Evolutionary conservation across 164 flowering plant species (phyloP).

Genomic region (Saururus chinensis): DNA sequence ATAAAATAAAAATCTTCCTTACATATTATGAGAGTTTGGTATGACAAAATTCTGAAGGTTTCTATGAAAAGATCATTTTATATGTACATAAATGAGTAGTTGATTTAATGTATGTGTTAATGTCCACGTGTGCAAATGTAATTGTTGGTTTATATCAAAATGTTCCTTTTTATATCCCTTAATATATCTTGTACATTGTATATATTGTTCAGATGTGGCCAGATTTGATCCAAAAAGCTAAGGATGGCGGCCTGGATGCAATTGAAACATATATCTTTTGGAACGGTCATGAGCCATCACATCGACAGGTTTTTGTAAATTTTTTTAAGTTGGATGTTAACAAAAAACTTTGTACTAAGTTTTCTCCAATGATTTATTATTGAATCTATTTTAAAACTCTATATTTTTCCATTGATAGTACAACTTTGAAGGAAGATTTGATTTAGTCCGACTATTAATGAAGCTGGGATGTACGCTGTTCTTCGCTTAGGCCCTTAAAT

Average conservation of each 20-base stretch:
- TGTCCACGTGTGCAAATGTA: too few relatives aligned
- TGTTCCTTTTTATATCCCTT: too few relatives aligned
- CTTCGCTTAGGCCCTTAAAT: constrained; percentile 9
- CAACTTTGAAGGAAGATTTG: constrained; percentile 41
- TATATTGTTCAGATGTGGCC: constrained; percentile 9
- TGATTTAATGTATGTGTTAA: too few relatives aligned
- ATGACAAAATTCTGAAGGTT: too few relatives aligned
- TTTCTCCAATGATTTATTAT: not conserved
- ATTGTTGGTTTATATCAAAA: too few relatives aligned
- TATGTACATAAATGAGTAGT: too few relatives aligned
- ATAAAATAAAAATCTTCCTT: too few relatives aligned
- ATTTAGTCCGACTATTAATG: constrained; percentile 2
- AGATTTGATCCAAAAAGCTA: constrained; percentile 6
- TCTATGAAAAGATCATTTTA: too few relatives aligned
- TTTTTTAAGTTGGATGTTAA: not conserved
- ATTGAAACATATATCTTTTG: constrained; percentile 11
- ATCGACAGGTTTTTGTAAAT: constrained; percentile 3
- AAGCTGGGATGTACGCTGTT: constrained; percentile 8
- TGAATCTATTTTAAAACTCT: too few relatives aligned
- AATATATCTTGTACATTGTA: too few relatives aligned
- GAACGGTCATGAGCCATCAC: constrained; percentile 6
- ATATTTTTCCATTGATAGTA: constrained; percentile 31
- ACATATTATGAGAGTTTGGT: too few relatives aligned
- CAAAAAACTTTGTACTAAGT: not conserved
- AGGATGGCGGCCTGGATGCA: constrained; percentile 10